Conservation (phyloP, 2,329 filamentous ascomycete genomes). For the Claviceps monticola region DNA sequence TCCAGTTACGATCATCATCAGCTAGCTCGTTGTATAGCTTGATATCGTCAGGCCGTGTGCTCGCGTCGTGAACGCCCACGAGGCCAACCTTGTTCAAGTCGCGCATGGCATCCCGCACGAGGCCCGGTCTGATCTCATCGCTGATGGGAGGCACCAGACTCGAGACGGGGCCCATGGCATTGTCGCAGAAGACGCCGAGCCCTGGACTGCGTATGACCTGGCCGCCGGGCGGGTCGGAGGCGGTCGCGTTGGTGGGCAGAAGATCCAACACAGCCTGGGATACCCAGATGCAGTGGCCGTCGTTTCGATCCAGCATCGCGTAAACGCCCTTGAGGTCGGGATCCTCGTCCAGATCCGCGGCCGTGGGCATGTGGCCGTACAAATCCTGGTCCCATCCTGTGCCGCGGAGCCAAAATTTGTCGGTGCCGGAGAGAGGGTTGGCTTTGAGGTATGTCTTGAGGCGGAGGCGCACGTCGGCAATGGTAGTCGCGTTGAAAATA, state of each 20-base stretch:
- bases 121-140: conserved; percentile 35
- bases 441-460: conserved; percentile 35
- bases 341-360: conserved; percentile 41
- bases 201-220: conserved; percentile 48
- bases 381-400: conserved; percentile 58
- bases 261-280: conserved; percentile 49
- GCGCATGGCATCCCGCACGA: conserved; percentile 45
- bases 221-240: conserved; percentile 41
- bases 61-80: conserved; percentile 57
- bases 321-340: conserved; percentile 39
- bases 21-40: conserved; percentile 40
- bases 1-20: conserved; percentile 34
- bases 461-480: conserved; percentile 39
- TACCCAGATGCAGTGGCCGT: conserved; percentile 58
- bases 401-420: conserved; percentile 48
- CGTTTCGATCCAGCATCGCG: conserved; percentile 56
- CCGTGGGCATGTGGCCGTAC: conserved; percentile 51
- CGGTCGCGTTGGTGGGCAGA: conserved; percentile 36
- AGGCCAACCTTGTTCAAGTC: conserved; percentile 50
- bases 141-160: conserved; percentile 43
- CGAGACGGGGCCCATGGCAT: conserved; percentile 51
- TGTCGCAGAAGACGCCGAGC: conserved; percentile 58
- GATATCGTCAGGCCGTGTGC: conserved; percentile 41
- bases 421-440: conserved; percentile 37
- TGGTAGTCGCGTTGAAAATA: conserved; percentile 43